Evolutionary conservation across 192 early-diverging fungal species (phyloP).

Genomic region (Backusella parvicylindrica): DNA sequence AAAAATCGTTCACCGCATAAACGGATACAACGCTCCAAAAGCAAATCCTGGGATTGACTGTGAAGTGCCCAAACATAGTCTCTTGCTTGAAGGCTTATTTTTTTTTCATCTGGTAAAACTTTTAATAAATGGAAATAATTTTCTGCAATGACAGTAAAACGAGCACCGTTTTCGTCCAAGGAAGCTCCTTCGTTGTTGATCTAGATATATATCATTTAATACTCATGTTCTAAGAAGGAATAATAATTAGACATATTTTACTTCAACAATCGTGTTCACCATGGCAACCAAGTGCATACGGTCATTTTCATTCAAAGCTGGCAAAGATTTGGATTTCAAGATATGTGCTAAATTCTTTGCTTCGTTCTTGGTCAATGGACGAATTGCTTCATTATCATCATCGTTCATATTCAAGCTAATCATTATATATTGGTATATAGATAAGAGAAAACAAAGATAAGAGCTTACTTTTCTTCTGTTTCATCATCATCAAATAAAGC

Average conservation of each 20-base stretch:
- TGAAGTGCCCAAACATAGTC: slow-evolving; percentile 85
- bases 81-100: slow-evolving; percentile 51
- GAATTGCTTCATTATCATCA: slow-evolving; percentile 16
- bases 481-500: slow-evolving; percentile 57
- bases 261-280: slow-evolving; percentile 68
- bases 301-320: slow-evolving; percentile 62
- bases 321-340: slow-evolving; percentile 51
- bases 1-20: slow-evolving; percentile 59
- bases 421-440: not conserved
- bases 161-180: slow-evolving; percentile 82
- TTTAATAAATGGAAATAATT: slow-evolving; percentile 62
- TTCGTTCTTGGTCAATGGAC: slow-evolving; percentile 16
- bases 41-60: slow-evolving; percentile 84
- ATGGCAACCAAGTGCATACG: slow-evolving; percentile 74
- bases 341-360: slow-evolving; percentile 40
- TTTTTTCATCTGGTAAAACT: slow-evolving; percentile 48
- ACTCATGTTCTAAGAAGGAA: not conserved
- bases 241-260: slow-evolving; percentile 20
- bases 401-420: not conserved
- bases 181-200: slow-evolving; percentile 67
- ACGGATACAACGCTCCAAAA: slow-evolving; percentile 56
- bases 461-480: slow-evolving; percentile 2
- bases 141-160: slow-evolving; percentile 73
- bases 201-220: slow-evolving; percentile 34
- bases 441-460: not conserved